Evolutionary conservation across 768 basidiomycete species (phyloP).

Genomic region (Nevesoporus exiguus): DNA sequence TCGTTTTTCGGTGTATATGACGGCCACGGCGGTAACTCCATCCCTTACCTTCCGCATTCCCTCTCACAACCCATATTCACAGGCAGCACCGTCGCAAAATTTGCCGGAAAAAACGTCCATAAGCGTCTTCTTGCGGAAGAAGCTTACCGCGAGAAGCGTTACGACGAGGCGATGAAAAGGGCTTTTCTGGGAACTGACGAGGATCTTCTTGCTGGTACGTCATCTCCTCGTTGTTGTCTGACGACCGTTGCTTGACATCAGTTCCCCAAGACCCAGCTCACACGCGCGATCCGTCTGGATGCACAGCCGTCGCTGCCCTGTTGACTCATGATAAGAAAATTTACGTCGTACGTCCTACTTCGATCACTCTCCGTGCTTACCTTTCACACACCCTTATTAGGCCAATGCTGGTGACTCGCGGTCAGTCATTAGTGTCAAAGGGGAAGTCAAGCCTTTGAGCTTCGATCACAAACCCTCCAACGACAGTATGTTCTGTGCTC

Average conservation of each 20-base stretch:
- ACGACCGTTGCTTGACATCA: conserved; percentile 1
- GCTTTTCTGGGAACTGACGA: conserved; percentile 95
- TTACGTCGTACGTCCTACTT: conserved; percentile 59
- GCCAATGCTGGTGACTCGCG: conserved; percentile 98
- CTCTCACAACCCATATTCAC: conserved; percentile 7
- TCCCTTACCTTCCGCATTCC: background rate
- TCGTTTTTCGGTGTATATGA: conserved; percentile 97
- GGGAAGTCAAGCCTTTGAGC: conserved; percentile 84
- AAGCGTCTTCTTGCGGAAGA: conserved; percentile 71
- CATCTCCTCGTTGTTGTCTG: background rate
- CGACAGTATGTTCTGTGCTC: conserved; percentile 51
- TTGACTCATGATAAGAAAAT: conserved; percentile 76
- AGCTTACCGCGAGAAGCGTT: conserved; percentile 65
- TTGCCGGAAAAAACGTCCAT: conserved; percentile 82
- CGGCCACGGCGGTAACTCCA: conserved; percentile 84
- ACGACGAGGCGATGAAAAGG: conserved; percentile 74
- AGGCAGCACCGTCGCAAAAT: conserved; percentile 85
- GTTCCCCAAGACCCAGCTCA: conserved; percentile 69
- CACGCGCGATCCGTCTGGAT: conserved; percentile 90
- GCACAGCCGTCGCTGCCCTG: conserved; percentile 89
- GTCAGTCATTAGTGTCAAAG: conserved; percentile 80
- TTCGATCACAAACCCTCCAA: conserved; percentile 95
- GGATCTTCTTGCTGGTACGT: conserved; percentile 80
- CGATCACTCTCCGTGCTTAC: background rate
- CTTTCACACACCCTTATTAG: conserved; percentile 39